These are phyloP conservation scores for Metschnikowia vanudenii DNA, from an alignment of 805 yeast genomes.

Conservation along the genomic window DNA sequence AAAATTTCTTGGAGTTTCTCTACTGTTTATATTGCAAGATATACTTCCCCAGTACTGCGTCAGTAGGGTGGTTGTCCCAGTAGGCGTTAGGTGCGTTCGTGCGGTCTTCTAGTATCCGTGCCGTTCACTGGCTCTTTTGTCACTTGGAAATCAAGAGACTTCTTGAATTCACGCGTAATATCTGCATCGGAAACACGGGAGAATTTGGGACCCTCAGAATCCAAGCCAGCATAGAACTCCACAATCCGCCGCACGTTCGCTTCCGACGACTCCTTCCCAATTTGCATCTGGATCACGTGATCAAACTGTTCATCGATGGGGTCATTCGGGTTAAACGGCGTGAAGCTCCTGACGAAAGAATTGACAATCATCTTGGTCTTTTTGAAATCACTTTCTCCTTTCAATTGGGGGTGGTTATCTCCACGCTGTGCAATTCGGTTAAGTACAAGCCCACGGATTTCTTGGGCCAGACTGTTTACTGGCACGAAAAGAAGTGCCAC, in stretches of 20 bases:
- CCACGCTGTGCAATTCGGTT: slow-evolving; percentile 68
- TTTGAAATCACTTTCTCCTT: slow-evolving; percentile 46
- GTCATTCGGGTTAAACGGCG: slow-evolving; percentile 46
- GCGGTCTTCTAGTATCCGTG: too few species aligned
- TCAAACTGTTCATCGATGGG: slow-evolving; percentile 72
- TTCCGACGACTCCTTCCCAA: slow-evolving; percentile 21
- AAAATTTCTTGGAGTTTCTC: too few species aligned
- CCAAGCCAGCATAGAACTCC: background rate
- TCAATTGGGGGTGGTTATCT: slow-evolving; percentile 84
- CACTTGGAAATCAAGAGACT: slow-evolving; percentile 1
- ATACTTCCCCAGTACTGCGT: too few species aligned
- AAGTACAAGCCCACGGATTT: slow-evolving; percentile 52
- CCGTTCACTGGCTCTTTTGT: background rate
- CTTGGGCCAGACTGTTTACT: slow-evolving; percentile 22
- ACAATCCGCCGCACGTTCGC: slow-evolving; percentile 15
- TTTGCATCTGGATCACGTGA: slow-evolving; percentile 55
- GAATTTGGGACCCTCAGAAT: background rate
- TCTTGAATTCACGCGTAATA: background rate
- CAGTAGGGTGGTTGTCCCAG: too few species aligned
- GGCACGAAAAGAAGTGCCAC: slow-evolving; percentile 70
- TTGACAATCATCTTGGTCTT: slow-evolving; percentile 63
- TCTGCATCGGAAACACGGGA: background rate
- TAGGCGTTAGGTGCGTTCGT: too few species aligned
- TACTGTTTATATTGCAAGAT: too few species aligned
- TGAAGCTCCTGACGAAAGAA: slow-evolving; percentile 70